phyloP scores from a whole-genome alignment of 805 yeast genomes.

The Wickerhamiella sergipiensis region DNA sequence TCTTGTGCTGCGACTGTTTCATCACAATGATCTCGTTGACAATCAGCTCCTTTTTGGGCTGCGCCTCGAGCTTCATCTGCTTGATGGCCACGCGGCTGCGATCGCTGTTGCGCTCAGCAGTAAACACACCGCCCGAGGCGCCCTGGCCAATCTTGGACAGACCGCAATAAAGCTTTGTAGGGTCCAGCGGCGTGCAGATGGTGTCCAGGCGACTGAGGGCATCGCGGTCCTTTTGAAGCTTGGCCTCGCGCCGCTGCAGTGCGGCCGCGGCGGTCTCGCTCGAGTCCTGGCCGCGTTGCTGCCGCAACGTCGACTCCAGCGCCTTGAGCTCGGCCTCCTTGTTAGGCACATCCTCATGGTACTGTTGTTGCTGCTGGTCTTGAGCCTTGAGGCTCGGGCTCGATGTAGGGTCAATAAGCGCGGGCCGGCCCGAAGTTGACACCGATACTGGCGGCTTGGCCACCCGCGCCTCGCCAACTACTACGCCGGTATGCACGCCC shows the following conservation, averaged over 20 bases:
- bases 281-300: slow-evolving; percentile 3
- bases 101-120: slow-evolving; percentile 51
- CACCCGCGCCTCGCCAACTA: slow-evolving; percentile 15
- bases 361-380: slow-evolving; percentile 20
- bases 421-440: slow-evolving; percentile 2
- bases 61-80: slow-evolving; percentile 89
- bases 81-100: slow-evolving; percentile 63
- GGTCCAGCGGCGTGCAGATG: slow-evolving; percentile 80
- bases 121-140: slow-evolving; percentile 86
- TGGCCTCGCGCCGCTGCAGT: slow-evolving; percentile 53
- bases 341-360: slow-evolving; percentile 11
- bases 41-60: slow-evolving; percentile 89
- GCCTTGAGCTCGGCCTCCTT: slow-evolving; percentile 16
- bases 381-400: background rate
- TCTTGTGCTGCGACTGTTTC: slow-evolving; percentile 81
- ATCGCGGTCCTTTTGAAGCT: slow-evolving; percentile 56
- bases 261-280: slow-evolving; percentile 7
- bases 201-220: slow-evolving; percentile 55
- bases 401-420: background rate
- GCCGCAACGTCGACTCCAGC: slow-evolving; percentile 8
- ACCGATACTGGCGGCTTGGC: slow-evolving; percentile 7
- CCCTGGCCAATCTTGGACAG: slow-evolving; percentile 68
- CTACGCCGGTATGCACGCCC: background rate
- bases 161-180: slow-evolving; percentile 51
- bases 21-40: slow-evolving; percentile 91